Evolutionary conservation across 257 asterid genomes (phyloP), one percentile per base, ranked within the genome.

Genomic region (Solanum arcanum): DNA sequence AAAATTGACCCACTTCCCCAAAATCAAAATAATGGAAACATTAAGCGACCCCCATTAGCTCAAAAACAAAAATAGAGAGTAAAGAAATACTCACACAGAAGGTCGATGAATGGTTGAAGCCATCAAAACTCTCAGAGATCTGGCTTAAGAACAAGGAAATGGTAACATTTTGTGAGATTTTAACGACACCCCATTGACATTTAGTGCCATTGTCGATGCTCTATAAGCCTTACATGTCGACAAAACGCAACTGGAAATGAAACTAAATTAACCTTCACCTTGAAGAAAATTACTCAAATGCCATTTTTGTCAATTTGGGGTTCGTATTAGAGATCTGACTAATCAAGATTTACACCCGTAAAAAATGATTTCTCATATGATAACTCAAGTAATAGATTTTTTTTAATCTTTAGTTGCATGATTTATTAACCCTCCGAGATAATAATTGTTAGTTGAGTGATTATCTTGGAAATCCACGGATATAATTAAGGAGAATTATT

Each of bases 61-160:
- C 41, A 42, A 77, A 77, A 41, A 7, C 6, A 3, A 39, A 37
- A 74, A 2, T 9, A n/a, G 20, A 73, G 27, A 41, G 25, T 4
- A 52, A 23, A 15, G 35, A 37, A 44, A 21, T 23, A 56, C 95
- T 92, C 69, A 94, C 98, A 66, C 12, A 16, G 94, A 88, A 29
- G 93, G 96, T 73, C 33, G 23, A 76, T 76, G 60, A 76, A 41
- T 18, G 23, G 77, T 70, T 15, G 29, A 74, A 73, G 95, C 94
- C 97, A 92, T 93, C 87, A 88, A 89, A 87, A 91, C 94, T 84
- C 89, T 85, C 87, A 86, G 92, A 89, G 95, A 95, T 91, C 94
- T 89, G 90, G 86, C 74, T 18, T 93, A 39, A 70, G 77, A 29
- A 69, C 7, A 31, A 69, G 87, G 39, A 14, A 59, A 56, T 16